These are phyloP conservation scores for Dillenia turbinata DNA, from an alignment of 164 flowering plant species.

Conservation along the genomic window DNA sequence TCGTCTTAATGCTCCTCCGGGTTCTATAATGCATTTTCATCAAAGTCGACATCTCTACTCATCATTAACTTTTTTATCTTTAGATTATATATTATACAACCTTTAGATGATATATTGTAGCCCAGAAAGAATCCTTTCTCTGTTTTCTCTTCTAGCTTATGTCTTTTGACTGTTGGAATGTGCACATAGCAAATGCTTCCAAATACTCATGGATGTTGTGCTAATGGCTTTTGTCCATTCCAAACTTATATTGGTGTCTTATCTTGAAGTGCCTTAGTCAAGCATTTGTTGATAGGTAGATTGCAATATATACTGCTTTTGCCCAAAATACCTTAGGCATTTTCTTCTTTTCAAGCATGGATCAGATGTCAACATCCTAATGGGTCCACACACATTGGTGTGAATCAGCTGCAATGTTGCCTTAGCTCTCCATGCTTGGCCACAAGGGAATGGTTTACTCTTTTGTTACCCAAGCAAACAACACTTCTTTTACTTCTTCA, in stretches of 20 bases:
- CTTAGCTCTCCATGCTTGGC: constrained; percentile 2
- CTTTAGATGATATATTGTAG: not conserved
- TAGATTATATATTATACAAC: not conserved
- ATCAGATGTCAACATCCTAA: not conserved
- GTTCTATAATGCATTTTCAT: not conserved
- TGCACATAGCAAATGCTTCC: not conserved
- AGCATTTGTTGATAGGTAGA: not conserved
- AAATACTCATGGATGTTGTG: not conserved
- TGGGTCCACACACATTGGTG: constrained; percentile 5
- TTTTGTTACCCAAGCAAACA: no score
- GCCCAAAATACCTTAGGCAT: not conserved
- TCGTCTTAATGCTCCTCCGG: not conserved
- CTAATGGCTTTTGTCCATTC: not conserved
- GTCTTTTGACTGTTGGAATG: not conserved
- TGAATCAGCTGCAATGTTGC: not conserved
- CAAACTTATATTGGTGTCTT: no score
- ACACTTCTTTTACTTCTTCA: not conserved
- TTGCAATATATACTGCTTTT: not conserved
- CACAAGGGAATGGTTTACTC: not conserved
- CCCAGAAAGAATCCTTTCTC: not conserved
- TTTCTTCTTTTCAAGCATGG: not conserved
- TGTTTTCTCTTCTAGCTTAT: not conserved
- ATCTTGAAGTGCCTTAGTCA: no score
- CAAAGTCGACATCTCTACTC: not conserved
- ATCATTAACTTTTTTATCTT: not conserved